Base-by-base conservation (phyloP, 108 stramenopile genomes). In the Cyclotella kingstonii region DNA sequence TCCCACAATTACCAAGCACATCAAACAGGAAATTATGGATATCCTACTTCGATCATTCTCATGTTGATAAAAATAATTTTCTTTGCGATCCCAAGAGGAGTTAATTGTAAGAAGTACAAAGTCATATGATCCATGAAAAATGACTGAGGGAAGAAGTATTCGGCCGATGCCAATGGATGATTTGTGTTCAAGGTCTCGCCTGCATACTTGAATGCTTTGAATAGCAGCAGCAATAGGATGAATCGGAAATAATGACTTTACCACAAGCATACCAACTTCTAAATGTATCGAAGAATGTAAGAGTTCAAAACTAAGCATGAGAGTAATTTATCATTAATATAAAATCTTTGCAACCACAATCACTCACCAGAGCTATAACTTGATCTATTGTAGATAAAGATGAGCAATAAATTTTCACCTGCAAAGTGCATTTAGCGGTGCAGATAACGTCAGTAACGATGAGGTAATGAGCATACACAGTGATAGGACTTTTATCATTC, bases 361-460 rank as follows among this genome's bases (percentile, higher is more conserved):
- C n/a, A 23, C 60, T 45, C 40, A 69, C 65, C 65, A 44, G 66
- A 65, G 35, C 40, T 64, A 14, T 72, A 39, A 60, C 73, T 57
- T 58, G 62, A 56, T 60, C 55, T 64, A 30, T 77, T 84, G 66
- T 93, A 93, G n/a, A 93, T 53, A 58, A 93, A 86, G 26, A 93
- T 84, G 44, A 90, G 87, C 2, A 93, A 75, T 49, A 93, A 34
- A 63, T 93, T 88, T 69, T 93, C 88, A 39, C 56, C 66, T 67
- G 35, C 11, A 12, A 6, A 3, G 40, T 11, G 42, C 10, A 15
- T 4, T n/a, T 1, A 56, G 21, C 11, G 27, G 26, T 54, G 34
- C 12, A 15, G 18, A 36, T 31, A 8, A 4, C 10, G 11, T 3
- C 17, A 35, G 17, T 29, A 51, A 3, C 28, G 11, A 11, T 21